These are phyloP conservation scores for Beauveria bassiana DNA, from an alignment of 2,329 filamentous ascomycete genomes.

Conservation along the genomic window DNA sequence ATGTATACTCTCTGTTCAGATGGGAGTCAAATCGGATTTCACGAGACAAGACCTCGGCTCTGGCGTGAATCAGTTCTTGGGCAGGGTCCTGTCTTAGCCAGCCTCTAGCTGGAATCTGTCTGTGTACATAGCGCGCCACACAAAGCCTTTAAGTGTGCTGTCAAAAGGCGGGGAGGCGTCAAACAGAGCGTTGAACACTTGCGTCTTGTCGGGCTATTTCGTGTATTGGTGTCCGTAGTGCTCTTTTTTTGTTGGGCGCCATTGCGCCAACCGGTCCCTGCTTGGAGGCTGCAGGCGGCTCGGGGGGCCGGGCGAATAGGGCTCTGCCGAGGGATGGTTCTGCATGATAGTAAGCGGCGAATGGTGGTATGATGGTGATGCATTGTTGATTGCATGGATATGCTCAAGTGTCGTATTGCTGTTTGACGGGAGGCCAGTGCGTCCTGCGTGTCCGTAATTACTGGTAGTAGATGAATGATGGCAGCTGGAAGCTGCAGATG, in stretches of 20 bases:
- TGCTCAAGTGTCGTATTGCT: neutral
- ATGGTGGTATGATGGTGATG: neutral
- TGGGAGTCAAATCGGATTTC: neutral
- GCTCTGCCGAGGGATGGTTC: neutral
- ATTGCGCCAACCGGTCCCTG: slow-evolving; percentile 1
- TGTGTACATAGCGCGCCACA: neutral
- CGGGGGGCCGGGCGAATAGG: neutral
- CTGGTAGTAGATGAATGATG: neutral
- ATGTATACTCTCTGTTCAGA: neutral
- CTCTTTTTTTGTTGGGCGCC: neutral
- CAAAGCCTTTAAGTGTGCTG: neutral
- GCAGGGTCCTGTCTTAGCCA: slow-evolving; percentile 3
- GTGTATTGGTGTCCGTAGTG: neutral
- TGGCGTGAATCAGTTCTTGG: neutral
- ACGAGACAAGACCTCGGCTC: neutral
- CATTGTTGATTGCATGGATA: neutral
- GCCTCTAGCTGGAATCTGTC: neutral
- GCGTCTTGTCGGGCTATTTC: neutral
- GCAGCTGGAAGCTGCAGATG: neutral
- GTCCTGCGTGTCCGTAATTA: neutral
- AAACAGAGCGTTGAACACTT: neutral
- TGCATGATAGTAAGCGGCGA: neutral
- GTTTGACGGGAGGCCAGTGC: neutral
- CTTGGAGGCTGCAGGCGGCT: neutral
- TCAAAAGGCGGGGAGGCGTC: neutral